These are phyloP conservation scores for Cyclospora cayetanensis DNA, from an alignment of 169 alveolate genomes.

Conservation along the genomic window DNA sequence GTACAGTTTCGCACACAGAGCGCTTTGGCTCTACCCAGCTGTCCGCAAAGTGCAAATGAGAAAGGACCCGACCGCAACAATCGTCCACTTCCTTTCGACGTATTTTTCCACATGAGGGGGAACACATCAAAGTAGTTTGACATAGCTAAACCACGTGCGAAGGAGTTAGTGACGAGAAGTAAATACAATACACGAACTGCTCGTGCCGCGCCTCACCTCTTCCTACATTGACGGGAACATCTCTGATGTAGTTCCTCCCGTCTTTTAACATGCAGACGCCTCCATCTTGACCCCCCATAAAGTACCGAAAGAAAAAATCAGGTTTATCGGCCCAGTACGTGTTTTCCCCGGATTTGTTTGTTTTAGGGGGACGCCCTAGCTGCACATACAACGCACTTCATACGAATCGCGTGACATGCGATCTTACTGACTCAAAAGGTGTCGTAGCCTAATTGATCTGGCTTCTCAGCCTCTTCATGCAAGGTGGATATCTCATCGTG, in stretches of 20 bases:
- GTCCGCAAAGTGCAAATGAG: too few relatives aligned
- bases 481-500: too few relatives aligned
- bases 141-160: not conserved
- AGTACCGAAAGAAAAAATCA: conserved; percentile 43
- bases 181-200: not conserved
- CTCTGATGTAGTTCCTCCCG: conserved; percentile 26
- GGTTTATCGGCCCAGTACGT: conserved; percentile 31
- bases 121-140: not conserved
- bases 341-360: not conserved
- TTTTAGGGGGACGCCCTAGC: not conserved
- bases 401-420: too few relatives aligned
- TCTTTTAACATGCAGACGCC: conserved; percentile 18
- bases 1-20: too few relatives aligned
- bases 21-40: too few relatives aligned
- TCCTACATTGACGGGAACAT: not conserved
- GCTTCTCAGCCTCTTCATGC: too few relatives aligned
- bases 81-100: too few relatives aligned
- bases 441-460: too few relatives aligned
- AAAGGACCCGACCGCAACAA: too few relatives aligned
- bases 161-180: not conserved
- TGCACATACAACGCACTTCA: not conserved
- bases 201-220: conserved; percentile 8
- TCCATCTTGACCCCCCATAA: conserved; percentile 52
- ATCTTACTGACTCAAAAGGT: too few relatives aligned
- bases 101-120: not conserved